phyloP scores from a whole-genome alignment of 129 eudicot genomes.

The Deinandra increscens region DNA sequence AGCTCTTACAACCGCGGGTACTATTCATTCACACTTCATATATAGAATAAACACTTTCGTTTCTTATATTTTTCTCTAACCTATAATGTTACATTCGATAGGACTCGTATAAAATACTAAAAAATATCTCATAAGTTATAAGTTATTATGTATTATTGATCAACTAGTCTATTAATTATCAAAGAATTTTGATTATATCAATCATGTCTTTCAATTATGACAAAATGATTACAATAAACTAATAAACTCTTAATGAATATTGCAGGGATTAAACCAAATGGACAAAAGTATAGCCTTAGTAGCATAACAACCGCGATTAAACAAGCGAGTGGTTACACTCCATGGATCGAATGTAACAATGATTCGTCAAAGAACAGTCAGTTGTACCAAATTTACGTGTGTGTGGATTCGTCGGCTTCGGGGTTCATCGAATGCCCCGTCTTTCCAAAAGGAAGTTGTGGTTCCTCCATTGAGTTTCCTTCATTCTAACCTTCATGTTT shows the following conservation, averaged over 20 bases:
- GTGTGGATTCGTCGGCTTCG: constrained; percentile 58
- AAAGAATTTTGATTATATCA: too few species aligned
- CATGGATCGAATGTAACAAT: constrained; percentile 67
- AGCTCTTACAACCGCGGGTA: constrained; percentile 53
- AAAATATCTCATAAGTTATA: too few species aligned
- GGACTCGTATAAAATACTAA: too few species aligned
- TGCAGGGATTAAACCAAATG: constrained; percentile 62
- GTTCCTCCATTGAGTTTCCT: constrained; percentile 52
- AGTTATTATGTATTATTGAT: too few species aligned
- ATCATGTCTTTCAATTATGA: background rate
- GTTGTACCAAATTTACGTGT: constrained; percentile 67
- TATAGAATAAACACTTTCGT: too few species aligned
- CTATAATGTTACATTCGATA: too few species aligned
- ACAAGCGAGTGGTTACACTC: constrained; percentile 52
- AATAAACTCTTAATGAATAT: background rate
- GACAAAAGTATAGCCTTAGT: constrained; percentile 37
- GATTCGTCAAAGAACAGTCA: constrained; percentile 63
- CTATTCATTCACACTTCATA: too few species aligned
- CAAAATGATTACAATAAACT: background rate
- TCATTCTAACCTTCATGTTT: constrained; percentile 34
- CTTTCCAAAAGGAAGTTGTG: constrained; percentile 66
- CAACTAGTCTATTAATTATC: too few species aligned
- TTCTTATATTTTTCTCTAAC: too few species aligned
- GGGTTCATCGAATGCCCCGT: constrained; percentile 69
- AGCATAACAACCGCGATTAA: constrained; percentile 54